phyloP scores from a whole-genome alignment of 192 early-diverging fungal species.

The Rhizophagus sp. region DNA sequence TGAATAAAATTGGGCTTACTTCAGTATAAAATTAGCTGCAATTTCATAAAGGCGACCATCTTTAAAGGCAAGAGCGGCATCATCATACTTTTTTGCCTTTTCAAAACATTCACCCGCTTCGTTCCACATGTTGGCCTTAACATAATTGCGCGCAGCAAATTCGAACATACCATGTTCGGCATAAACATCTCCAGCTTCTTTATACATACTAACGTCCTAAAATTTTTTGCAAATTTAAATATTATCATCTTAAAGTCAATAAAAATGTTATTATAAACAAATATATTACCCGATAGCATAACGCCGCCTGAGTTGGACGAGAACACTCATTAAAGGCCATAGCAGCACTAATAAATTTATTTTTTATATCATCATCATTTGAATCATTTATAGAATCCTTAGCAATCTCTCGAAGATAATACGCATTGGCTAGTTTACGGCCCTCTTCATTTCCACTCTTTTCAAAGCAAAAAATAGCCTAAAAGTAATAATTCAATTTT shows the following conservation, averaged over 20 bases:
- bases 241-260: neutral
- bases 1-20: neutral
- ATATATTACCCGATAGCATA: constrained; percentile 15
- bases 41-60: neutral
- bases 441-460: constrained; percentile 8
- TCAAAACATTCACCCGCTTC: neutral
- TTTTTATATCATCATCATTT: neutral
- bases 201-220: constrained; percentile 12
- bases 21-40: constrained; percentile 18
- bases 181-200: constrained; percentile 12
- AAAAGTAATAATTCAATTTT: neutral
- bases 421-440: constrained; percentile 11
- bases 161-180: neutral
- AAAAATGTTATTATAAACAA: neutral
- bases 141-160: neutral
- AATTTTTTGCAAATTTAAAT: neutral
- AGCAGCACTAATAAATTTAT: constrained; percentile 3
- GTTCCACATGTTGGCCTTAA: neutral
- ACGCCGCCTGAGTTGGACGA: neutral
- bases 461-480: constrained; percentile 26
- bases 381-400: constrained; percentile 15
- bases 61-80: constrained; percentile 15
- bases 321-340: neutral
- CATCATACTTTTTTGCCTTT: constrained; percentile 20
- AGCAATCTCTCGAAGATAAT: constrained; percentile 14